Evolutionary conservation across 2,329 filamentous ascomycete species (phyloP).

Genomic region (Phaeophleospora eucalypticola): DNA sequence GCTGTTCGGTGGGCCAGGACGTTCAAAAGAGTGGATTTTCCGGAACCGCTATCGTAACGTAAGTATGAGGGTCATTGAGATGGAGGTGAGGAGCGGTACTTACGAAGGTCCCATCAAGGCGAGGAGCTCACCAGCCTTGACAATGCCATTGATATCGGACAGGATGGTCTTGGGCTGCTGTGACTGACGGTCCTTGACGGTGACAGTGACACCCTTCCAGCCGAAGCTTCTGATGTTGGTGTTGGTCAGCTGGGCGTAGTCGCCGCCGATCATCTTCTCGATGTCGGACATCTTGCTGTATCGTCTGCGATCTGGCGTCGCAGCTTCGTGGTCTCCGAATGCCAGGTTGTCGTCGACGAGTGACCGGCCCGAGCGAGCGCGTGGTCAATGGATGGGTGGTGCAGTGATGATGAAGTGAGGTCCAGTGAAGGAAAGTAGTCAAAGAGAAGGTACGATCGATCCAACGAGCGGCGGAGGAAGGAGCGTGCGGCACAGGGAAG

Average conservation of each 20-base stretch:
- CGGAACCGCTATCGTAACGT: conserved; percentile 46
- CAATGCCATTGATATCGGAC: conserved; percentile 58
- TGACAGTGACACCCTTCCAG: conserved; percentile 65
- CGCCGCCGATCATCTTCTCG: conserved; percentile 43
- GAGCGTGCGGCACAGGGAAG: no score
- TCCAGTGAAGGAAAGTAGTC: neutral
- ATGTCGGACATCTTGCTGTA: conserved; percentile 41
- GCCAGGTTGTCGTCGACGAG: conserved; percentile 23
- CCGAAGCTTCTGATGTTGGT: conserved; percentile 59
- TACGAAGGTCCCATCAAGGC: conserved; percentile 75
- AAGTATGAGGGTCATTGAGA: conserved; percentile 1
- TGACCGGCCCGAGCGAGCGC: neutral
- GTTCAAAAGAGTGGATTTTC: conserved; percentile 82
- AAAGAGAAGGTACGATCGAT: neutral
- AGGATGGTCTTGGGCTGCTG: conserved; percentile 62
- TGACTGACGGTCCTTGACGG: conserved; percentile 66
- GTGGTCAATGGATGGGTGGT: neutral
- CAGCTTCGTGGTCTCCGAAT: conserved; percentile 13
- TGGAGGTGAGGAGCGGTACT: conserved; percentile 19
- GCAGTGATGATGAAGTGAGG: neutral
- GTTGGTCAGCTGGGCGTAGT: conserved; percentile 57
- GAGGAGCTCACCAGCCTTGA: conserved; percentile 67
- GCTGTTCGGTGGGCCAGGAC: conserved; percentile 63
- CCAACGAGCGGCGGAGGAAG: no score
- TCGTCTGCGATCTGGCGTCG: conserved; percentile 29